phyloP scores from a whole-genome alignment of 352 stramenopile genomes.

The Pythium grandisporangium region DNA sequence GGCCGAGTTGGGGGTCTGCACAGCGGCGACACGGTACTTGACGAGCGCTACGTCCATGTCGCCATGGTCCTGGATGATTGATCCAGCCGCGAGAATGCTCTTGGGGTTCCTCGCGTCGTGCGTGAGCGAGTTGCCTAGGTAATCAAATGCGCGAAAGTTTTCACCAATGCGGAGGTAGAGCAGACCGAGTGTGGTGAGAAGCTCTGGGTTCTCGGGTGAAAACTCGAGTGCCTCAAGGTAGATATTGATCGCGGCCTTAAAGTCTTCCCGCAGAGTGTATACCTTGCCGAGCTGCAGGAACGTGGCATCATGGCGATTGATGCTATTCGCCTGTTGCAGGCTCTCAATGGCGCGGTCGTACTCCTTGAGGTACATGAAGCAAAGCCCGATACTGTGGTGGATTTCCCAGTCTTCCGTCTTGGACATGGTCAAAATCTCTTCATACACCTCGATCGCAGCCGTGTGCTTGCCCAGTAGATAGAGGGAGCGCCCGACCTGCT shows the following conservation, averaged over 20 bases:
- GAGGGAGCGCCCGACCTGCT: constrained; percentile 78
- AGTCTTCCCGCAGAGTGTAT: constrained; percentile 72
- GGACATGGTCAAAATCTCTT: constrained; percentile 80
- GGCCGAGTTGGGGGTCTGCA: constrained; percentile 87
- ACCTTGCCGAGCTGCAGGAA: constrained; percentile 91
- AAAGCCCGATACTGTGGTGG: constrained; percentile 88
- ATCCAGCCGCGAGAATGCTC: constrained; percentile 88
- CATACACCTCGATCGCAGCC: constrained; percentile 86
- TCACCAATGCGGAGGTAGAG: constrained; percentile 86
- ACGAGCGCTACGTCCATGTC: constrained; percentile 92
- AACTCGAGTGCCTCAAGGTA: constrained; percentile 92
- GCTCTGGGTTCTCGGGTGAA: constrained; percentile 87
- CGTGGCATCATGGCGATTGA: constrained; percentile 87
- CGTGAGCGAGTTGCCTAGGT: constrained; percentile 89
- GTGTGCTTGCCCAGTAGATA: constrained; percentile 87
- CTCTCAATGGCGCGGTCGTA: constrained; percentile 82
- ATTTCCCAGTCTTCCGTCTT: constrained; percentile 90
- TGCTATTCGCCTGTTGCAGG: constrained; percentile 88
- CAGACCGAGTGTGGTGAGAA: constrained; percentile 88
- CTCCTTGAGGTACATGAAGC: constrained; percentile 89
- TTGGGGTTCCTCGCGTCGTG: constrained; percentile 88
- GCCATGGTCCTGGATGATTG: constrained; percentile 91
- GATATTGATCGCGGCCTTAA: constrained; percentile 79
- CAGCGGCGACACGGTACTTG: constrained; percentile 91
- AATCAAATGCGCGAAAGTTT: constrained; percentile 91